Base-by-base conservation (phyloP, 2,329 filamentous ascomycete species). In the Aschersonia sp. region DNA sequence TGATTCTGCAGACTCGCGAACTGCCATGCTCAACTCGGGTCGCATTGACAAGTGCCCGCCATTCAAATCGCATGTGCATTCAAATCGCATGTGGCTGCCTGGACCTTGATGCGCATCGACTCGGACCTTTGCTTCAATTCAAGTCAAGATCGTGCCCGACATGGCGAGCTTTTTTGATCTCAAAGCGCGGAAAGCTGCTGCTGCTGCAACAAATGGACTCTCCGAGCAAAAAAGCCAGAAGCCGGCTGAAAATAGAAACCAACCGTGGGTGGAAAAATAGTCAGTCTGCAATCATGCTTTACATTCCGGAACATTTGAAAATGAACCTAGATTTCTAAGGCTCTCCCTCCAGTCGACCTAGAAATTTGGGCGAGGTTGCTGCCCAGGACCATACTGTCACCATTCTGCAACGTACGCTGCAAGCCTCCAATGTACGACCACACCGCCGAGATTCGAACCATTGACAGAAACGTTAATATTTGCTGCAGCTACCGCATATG, bases 211-310 rank as follows among this genome's bases (percentile, higher is more conserved):
- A 41, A 84, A 78, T 63, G 75, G 74, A 45, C 62, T 68, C 50
- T 66, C 75, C 28, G 79, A 83, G 43, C 75, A 75, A 47, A 94
- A 91, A 65, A 65, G 73, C 48, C 75, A 81, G 51, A 75, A 74
- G 54, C 56, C 75, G 70, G 50, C 74, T 72, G 59, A 83, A 74
- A 55, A 77, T 77, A 59, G 73, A 82, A 56, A 58, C 6, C 91
- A 96, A 61, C 92, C 92, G 58, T 98, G 92, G 92, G 91, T 97
- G 47, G 92, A 97, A 72, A 97, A 97, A 85, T 97, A 96, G 91
- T 95, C 72, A 53, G 75, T 42, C 20, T 20, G 20, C 20, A 20
- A 20, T 20, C 20, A 20, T 20, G 20, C 20, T 20, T 20, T 20
- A 20, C 20, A 20, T 20, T 20, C 20, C 20, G 20, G 20, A 20